phyloP scores from a whole-genome alignment of 164 flowering plant species.

The Saururus chinensis region DNA sequence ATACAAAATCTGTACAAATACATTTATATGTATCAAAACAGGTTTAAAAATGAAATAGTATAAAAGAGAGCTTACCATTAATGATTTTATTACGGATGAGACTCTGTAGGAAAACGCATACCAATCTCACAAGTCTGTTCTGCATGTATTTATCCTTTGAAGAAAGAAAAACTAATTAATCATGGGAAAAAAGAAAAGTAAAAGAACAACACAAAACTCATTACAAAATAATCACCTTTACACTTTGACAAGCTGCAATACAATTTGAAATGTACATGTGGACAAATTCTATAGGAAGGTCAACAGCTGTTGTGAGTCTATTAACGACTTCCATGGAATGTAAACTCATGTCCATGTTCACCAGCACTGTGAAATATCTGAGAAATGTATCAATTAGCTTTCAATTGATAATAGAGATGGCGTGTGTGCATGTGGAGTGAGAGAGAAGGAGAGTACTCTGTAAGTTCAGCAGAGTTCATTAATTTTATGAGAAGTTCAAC shows the following conservation, averaged over 20 bases:
- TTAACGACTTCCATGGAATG: slow-evolving; percentile 99
- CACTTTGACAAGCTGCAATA: slow-evolving; percentile 79
- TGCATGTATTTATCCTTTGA: slow-evolving; percentile 96
- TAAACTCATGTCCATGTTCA: slow-evolving; percentile 95
- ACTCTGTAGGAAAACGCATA: slow-evolving; percentile 92
- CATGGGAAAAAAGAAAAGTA: neutral
- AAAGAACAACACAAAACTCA: neutral
- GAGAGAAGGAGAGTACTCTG: slow-evolving; percentile 38
- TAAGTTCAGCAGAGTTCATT: slow-evolving; percentile 82
- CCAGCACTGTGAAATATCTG: slow-evolving; percentile 90
- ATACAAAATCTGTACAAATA: too few relatives aligned
- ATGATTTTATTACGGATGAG: slow-evolving; percentile 83
- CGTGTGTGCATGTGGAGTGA: neutral
- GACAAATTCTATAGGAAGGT: slow-evolving; percentile 85
- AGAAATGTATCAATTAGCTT: neutral
- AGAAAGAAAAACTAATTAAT: neutral
- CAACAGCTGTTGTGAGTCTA: slow-evolving; percentile 80
- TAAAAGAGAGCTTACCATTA: slow-evolving; percentile 46
- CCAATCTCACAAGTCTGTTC: slow-evolving; percentile 93
- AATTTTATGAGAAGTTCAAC: slow-evolving; percentile 86
- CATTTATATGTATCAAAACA: too few relatives aligned
- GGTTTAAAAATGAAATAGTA: neutral
- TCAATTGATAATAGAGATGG: neutral
- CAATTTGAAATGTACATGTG: slow-evolving; percentile 90
- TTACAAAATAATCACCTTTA: slow-evolving; percentile 41